A percentile compares a stretch with the other conserved stretches of the same genome.
Evolutionary conservation across 352 stramenopile genomes (phyloP).

Genomic region (Lagenidium giganteum): DNA sequence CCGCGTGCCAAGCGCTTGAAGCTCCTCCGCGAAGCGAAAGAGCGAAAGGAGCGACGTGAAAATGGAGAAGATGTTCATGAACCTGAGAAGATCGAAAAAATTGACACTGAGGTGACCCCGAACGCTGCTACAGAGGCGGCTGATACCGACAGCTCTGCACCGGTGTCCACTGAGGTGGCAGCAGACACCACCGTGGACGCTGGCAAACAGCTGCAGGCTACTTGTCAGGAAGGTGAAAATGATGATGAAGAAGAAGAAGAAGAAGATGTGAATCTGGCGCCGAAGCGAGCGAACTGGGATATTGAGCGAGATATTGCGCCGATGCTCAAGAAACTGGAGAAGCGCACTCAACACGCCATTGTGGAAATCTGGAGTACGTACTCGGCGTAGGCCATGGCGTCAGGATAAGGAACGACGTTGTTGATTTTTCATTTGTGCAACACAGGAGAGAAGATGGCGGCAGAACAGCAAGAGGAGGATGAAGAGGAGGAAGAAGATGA

Average conservation of each 20-base stretch:
- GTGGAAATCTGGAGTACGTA: conserved; percentile 69
- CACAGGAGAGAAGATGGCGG: conserved; percentile 64
- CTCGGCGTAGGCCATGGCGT: neutral
- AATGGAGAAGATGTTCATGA: conserved; percentile 11
- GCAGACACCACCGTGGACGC: too few species aligned
- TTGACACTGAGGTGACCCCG: conserved; percentile 6
- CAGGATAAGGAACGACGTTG: neutral
- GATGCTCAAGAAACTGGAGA: conserved; percentile 73
- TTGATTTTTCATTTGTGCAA: too few species aligned
- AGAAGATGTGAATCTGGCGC: conserved; percentile 53
- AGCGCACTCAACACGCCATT: conserved; percentile 66
- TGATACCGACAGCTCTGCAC: conserved; percentile 6
- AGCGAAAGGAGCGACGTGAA: conserved; percentile 44
- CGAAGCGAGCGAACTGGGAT: conserved; percentile 75
- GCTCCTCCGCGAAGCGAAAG: conserved; percentile 64
- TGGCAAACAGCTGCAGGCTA: too few species aligned
- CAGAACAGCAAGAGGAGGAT: conserved; percentile 44
- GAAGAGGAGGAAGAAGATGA: conserved; percentile 41
- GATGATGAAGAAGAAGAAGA: conserved; percentile 38
- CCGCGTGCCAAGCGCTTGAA: conserved; percentile 67
- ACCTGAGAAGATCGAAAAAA: conserved; percentile 11
- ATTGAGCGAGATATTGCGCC: conserved; percentile 72
- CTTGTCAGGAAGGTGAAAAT: conserved; percentile 1
- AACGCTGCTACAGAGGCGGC: neutral
- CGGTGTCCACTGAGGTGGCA: too few species aligned